Evolutionary conservation across 2,329 filamentous ascomycete genomes (phyloP).

Genomic region (Sarocladium strictum): DNA sequence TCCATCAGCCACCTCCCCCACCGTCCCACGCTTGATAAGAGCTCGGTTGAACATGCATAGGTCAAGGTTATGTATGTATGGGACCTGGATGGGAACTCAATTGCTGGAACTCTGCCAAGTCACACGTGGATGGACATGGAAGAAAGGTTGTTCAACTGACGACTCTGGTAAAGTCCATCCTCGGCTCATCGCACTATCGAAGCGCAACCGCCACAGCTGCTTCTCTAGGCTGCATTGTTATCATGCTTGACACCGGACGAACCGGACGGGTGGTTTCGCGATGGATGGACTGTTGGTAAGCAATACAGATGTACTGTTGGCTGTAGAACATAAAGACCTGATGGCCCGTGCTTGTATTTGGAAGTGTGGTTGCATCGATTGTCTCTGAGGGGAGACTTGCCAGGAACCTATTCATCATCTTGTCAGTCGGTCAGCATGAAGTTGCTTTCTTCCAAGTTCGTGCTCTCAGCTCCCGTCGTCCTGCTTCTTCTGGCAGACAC

Average conservation of each 20-base stretch:
- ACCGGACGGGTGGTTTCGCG: too few species aligned
- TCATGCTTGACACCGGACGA: too few species aligned
- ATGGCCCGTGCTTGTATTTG: too few species aligned
- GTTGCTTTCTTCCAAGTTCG: not conserved
- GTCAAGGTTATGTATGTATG: not conserved
- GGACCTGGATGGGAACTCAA: too few species aligned
- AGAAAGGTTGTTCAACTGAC: too few species aligned
- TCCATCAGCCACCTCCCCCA: not conserved
- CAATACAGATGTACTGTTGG: too few species aligned
- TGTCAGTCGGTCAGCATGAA: not conserved
- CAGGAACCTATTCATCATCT: not conserved
- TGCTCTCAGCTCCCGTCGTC: not conserved
- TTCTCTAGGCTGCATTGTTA: not conserved
- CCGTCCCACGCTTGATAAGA: not conserved
- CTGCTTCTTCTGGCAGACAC: not conserved
- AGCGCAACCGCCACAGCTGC: not conserved
- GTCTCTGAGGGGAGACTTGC: not conserved
- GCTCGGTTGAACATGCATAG: not conserved
- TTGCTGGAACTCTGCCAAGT: too few species aligned
- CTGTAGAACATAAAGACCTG: too few species aligned
- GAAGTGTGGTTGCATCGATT: not conserved
- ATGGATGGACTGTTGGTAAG: too few species aligned
- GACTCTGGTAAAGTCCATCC: too few species aligned
- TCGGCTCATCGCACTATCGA: not conserved
- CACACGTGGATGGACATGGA: too few species aligned